These are phyloP conservation scores for Dactylellina haptotyla DNA, from an alignment of 2,329 filamentous ascomycete species.

Conservation along the genomic window DNA sequence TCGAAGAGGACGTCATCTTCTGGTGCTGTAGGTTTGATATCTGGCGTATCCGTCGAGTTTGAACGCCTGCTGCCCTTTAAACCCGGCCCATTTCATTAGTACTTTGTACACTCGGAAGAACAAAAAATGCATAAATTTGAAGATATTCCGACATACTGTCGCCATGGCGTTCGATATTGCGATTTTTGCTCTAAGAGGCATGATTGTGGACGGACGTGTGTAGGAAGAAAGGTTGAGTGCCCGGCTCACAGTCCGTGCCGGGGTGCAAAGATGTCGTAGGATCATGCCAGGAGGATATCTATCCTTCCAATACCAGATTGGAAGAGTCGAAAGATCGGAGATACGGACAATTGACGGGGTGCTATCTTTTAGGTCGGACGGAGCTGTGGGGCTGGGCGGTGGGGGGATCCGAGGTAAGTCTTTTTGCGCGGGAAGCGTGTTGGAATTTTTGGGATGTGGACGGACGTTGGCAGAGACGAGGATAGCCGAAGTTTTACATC, in stretches of 20 bases:
- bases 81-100: too few species aligned
- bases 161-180: slow-evolving; percentile 31
- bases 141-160: background rate
- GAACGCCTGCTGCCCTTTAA: slow-evolving; percentile 52
- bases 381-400: slow-evolving; percentile 7
- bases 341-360: slow-evolving; percentile 24
- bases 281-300: slow-evolving; percentile 40
- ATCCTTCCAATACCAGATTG: slow-evolving; percentile 21
- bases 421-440: slow-evolving; percentile 12
- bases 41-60: slow-evolving; percentile 61
- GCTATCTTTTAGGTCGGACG: background rate
- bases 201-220: slow-evolving; percentile 21
- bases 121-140: background rate
- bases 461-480: slow-evolving; percentile 16
- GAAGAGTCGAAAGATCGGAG: background rate
- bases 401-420: slow-evolving; percentile 42
- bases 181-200: slow-evolving; percentile 45
- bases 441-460: slow-evolving; percentile 35
- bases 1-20: slow-evolving; percentile 93
- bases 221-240: slow-evolving; percentile 33
- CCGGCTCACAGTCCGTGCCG: slow-evolving; percentile 44
- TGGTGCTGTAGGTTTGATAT: background rate
- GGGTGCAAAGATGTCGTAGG: slow-evolving; percentile 49
- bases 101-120: too few species aligned
- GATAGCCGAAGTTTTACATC: slow-evolving; percentile 47